phyloP scores from a whole-genome alignment of 208 protist species.

The Trypanosoma grayi region DNA sequence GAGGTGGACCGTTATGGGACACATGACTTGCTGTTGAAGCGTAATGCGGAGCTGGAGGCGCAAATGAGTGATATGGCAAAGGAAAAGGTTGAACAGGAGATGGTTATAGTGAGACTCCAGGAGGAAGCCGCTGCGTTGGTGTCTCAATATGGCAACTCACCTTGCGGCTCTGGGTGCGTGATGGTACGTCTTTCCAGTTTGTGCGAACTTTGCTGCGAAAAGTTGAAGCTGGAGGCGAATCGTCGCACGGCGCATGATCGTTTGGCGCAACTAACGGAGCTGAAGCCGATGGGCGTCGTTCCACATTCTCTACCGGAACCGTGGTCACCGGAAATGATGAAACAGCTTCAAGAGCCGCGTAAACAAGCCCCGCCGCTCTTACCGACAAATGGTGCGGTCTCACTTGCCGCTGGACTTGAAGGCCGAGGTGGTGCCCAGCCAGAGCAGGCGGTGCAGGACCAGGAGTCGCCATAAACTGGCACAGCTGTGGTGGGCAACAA shows the following conservation, averaged over 20 bases:
- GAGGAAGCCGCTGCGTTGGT: conserved; percentile 1
- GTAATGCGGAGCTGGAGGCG: conserved; percentile 9
- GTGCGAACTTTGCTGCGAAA: conserved; percentile 12
- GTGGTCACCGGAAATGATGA: background rate
- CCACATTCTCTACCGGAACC: conserved; percentile 2
- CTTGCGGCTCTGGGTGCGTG: conserved; percentile 6
- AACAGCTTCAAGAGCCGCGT: background rate
- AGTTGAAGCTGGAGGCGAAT: conserved; percentile 1
- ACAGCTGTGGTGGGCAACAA: background rate
- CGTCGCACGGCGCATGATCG: conserved; percentile 1
- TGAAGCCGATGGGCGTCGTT: conserved; percentile 3
- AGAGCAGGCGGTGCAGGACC: background rate
- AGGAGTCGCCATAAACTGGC: background rate
- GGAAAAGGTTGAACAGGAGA: conserved; percentile 6
- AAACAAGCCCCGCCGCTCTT: background rate
- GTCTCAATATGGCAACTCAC: background rate
- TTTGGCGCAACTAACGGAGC: conserved; percentile 5
- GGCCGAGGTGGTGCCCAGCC: background rate
- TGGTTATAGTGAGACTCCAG: conserved; percentile 6
- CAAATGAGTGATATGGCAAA: conserved; percentile 11
- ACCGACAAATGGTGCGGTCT: no score
- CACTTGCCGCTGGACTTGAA: background rate
- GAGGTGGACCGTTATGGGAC: conserved; percentile 2
- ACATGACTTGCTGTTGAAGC: background rate
- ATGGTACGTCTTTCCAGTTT: conserved; percentile 15